These are phyloP conservation scores for Sarcomyxa edulis DNA, from an alignment of 768 basidiomycete genomes.

Conservation along the genomic window DNA sequence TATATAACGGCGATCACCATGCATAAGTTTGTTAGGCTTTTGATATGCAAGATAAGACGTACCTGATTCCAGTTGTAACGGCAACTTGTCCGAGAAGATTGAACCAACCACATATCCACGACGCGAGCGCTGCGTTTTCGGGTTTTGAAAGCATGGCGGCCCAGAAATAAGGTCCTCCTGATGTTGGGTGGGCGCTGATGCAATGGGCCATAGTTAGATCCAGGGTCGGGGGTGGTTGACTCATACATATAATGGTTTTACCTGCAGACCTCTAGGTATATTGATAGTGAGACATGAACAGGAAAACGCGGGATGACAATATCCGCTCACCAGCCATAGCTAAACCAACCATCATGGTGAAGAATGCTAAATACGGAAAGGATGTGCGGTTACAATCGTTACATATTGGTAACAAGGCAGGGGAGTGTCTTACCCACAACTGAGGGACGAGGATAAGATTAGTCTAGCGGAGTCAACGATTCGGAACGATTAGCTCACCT, in stretches of 20 bases:
- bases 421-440: no score
- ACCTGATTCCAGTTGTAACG: constrained; percentile 71
- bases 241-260: no score
- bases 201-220: background rate
- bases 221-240: no score
- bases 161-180: constrained; percentile 78
- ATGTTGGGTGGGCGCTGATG: constrained; percentile 60
- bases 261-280: constrained; percentile 42
- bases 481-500: no score
- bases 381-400: background rate
- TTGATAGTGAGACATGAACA: background rate
- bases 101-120: constrained; percentile 77
- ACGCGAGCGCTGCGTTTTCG: constrained; percentile 54
- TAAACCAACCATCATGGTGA: constrained; percentile 68
- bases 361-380: constrained; percentile 36
- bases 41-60: constrained; percentile 4
- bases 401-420: constrained; percentile 55
- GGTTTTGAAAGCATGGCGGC: constrained; percentile 68
- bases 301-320: background rate
- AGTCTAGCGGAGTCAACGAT: no score
- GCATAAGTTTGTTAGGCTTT: background rate
- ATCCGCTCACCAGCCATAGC: constrained; percentile 60
- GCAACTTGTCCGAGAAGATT: constrained; percentile 74
- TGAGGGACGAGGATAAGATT: no score
- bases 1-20: no score